Base-by-base conservation (phyloP, 805 yeast species). In the Cyberlindnera mississippiensis region DNA sequence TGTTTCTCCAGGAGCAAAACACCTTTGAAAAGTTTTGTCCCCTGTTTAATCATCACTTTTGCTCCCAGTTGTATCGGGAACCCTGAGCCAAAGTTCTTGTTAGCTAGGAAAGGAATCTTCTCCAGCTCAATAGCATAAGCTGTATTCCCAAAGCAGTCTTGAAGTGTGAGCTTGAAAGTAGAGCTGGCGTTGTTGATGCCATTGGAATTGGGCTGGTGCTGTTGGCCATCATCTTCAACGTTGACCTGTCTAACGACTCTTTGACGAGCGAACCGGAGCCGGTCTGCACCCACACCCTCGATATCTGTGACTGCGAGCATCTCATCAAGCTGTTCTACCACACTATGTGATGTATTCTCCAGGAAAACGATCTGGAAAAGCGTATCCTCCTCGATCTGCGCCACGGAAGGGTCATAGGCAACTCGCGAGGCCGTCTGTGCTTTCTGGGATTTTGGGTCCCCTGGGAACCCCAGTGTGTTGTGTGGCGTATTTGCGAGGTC, bases 101-200 rank as follows among this genome's bases (percentile, higher is more conserved):
- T 26, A 40, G 62, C 41, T 41, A 80, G 55, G 60, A 82, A 80
- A 1, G 68, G 59, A 29, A 83, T 51, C 29, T 74, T 72, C 38
- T 74, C 77, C 14, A 68, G 48, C 52, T 82, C 89, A 33, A 80
- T 68, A 0, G 78, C 93, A 55, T 69, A 81, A 41, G 74, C 67
- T 14, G 72, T 56, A 33, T 73, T 71, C 3, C 80, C 80, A 14
- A 48, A 45, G 11, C 64, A 56, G 49, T 80, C 88, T 53, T 76
- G 80, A 24, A 85, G 56, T 0, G 80, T 72, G 16, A 85, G 59
- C 49, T 80, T 82, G 56, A 65, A 81, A 1, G 71, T 61, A 3
- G 51, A 49, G 2, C 34, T 37, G 2, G 33, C n/a, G 20, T 57
- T 52, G 50, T 42, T 53, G 26, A 10, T 54, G 15, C 35, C 40